Evolutionary conservation across 2,329 filamentous ascomycete species (phyloP).

Genomic region (Furcasterigmium sp.): DNA sequence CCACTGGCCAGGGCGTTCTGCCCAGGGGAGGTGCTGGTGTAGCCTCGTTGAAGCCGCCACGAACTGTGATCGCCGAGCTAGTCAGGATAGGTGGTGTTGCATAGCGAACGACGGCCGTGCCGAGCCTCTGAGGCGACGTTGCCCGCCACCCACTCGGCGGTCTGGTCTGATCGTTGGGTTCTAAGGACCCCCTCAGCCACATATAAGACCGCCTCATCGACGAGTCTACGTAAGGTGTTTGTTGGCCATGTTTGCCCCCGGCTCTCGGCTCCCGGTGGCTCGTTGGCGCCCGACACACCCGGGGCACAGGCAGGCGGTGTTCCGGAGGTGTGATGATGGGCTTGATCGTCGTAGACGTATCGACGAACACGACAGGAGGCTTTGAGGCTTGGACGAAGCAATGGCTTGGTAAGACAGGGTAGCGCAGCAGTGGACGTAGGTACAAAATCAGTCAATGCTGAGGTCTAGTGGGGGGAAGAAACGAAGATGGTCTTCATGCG

Average conservation of each 20-base stretch:
- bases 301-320: no score
- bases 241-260: not conserved
- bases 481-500: no score
- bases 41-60: constrained; percentile 24
- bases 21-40: not conserved
- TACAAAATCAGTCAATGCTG: no score
- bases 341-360: no score
- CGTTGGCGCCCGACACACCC: not conserved
- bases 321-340: no score
- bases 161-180: not conserved
- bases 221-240: not conserved
- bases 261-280: not conserved
- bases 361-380: no score
- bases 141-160: not conserved
- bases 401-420: no score
- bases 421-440: no score
- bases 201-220: not conserved
- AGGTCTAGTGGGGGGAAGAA: no score
- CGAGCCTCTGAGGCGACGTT: constrained; percentile 1
- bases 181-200: not conserved
- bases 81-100: constrained; percentile 10
- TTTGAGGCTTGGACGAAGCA: no score
- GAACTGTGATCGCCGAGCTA: constrained; percentile 32
- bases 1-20: no score
- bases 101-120: constrained; percentile 1